Conservation (phyloP, 768 basidiomycete species). For the Hypholoma sublateritium region DNA sequence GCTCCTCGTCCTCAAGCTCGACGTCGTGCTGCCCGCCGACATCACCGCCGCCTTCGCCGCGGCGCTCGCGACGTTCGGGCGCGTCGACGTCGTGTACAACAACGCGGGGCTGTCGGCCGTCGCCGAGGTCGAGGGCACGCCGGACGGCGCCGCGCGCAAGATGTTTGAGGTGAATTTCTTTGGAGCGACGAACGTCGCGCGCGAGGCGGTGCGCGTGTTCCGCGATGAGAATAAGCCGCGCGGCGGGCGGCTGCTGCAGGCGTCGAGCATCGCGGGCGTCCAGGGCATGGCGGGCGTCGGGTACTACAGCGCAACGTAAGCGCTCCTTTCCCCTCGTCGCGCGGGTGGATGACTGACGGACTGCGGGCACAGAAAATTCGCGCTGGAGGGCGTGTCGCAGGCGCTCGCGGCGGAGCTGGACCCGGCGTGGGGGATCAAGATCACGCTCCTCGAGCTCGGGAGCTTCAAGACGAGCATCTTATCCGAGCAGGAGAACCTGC, state of each 20-base stretch:
- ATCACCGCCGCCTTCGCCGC: constrained; percentile 33
- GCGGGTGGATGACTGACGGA: neutral
- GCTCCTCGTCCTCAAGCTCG: constrained; percentile 30
- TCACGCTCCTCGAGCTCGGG: neutral
- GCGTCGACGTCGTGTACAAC: constrained; percentile 45
- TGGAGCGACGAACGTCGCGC: constrained; percentile 33
- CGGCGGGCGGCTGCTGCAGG: constrained; percentile 39
- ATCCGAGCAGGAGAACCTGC: neutral
- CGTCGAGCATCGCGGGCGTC: constrained; percentile 31
- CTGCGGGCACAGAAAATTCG: neutral
- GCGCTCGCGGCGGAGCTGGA: neutral
- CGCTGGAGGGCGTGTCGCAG: neutral
- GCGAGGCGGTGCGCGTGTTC: constrained; percentile 32
- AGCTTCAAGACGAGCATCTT: neutral
- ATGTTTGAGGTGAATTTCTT: constrained; percentile 42
- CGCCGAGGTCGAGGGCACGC: constrained; percentile 38
- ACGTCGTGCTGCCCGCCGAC: constrained; percentile 33
- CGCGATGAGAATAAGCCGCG: constrained; percentile 36
- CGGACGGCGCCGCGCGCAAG: constrained; percentile 30
- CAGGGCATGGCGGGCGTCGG: constrained; percentile 25
- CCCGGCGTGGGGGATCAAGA: neutral
- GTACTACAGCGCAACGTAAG: constrained; percentile 24
- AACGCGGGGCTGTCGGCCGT: constrained; percentile 36
- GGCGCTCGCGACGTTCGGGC: constrained; percentile 35
- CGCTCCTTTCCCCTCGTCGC: neutral